Evolutionary conservation across 192 early-diverging fungal species (phyloP).

Genomic region (Coemansia sp.): DNA sequence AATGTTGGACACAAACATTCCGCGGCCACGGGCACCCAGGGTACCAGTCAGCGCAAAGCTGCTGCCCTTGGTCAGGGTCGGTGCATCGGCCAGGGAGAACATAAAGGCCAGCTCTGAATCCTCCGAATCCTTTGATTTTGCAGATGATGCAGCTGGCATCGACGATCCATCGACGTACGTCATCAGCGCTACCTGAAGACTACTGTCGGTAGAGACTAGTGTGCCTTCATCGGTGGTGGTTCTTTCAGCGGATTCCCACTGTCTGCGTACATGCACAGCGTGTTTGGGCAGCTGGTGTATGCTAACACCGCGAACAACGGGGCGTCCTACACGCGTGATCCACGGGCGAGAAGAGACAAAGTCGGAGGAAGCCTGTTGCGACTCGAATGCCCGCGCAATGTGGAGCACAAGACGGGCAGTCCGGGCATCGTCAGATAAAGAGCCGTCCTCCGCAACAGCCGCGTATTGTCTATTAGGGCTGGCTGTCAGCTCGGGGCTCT

Average conservation of each 20-base stretch:
- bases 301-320: slow-evolving; percentile 27
- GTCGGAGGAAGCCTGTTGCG: slow-evolving; percentile 29
- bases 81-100: slow-evolving; percentile 42
- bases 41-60: slow-evolving; percentile 49
- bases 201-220: neutral
- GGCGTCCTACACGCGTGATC: slow-evolving; percentile 25
- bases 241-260: slow-evolving; percentile 26
- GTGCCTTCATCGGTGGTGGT: neutral
- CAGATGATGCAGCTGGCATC: neutral
- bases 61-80: slow-evolving; percentile 12
- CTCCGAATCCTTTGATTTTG: neutral
- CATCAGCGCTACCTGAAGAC: slow-evolving; percentile 13
- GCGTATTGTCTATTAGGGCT: neutral
- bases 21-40: slow-evolving; percentile 34
- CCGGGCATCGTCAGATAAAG: slow-evolving; percentile 26
- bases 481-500: slow-evolving; percentile 6
- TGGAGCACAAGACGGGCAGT: slow-evolving; percentile 19
- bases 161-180: slow-evolving; percentile 32
- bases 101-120: slow-evolving; percentile 26
- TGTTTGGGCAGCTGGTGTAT: slow-evolving; percentile 5
- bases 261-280: slow-evolving; percentile 30
- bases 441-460: slow-evolving; percentile 24
- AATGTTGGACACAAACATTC: slow-evolving; percentile 46
- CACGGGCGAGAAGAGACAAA: slow-evolving; percentile 32
- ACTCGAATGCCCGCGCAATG: slow-evolving; percentile 33